These are phyloP conservation scores for Lentinula lateritia DNA, from an alignment of 768 basidiomycete genomes.

Conservation along the genomic window DNA sequence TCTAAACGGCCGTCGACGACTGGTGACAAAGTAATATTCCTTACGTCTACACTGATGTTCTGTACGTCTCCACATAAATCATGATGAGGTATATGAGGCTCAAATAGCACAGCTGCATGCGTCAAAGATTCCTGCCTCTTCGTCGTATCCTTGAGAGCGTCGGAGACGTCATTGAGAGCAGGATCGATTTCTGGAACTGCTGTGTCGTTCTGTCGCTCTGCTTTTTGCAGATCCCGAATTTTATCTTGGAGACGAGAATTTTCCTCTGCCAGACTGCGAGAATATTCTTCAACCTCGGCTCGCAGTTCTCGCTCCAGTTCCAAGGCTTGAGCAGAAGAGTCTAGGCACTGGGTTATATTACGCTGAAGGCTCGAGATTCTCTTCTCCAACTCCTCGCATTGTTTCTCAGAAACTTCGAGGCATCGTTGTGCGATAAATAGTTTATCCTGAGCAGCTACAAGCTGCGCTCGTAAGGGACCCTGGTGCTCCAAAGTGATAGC, in stretches of 20 bases:
- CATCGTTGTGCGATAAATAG: slow-evolving; percentile 15
- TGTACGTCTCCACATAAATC: slow-evolving; percentile 4
- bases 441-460: slow-evolving; percentile 17
- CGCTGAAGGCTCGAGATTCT: slow-evolving; percentile 15
- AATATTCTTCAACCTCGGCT: slow-evolving; percentile 15
- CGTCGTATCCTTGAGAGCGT: neutral
- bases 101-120: neutral
- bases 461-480: slow-evolving; percentile 15
- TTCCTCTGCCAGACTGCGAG: slow-evolving; percentile 12
- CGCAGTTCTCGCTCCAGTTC: slow-evolving; percentile 20
- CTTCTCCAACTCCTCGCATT: slow-evolving; percentile 12
- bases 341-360: slow-evolving; percentile 16
- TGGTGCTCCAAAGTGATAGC: slow-evolving; percentile 13
- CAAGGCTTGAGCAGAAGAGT: slow-evolving; percentile 18
- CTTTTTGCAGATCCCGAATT: slow-evolving; percentile 6
- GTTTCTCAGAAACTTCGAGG: slow-evolving; percentile 13
- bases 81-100: neutral
- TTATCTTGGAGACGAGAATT: slow-evolving; percentile 11
- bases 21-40: neutral
- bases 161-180: neutral
- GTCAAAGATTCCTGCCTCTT: neutral
- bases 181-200: neutral
- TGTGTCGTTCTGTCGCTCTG: slow-evolving; percentile 2
- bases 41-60: slow-evolving; percentile 1
- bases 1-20: neutral